These are phyloP conservation scores for Penicillium silybi DNA, from an alignment of 495 filamentous ascomycete species.

Conservation along the genomic window DNA sequence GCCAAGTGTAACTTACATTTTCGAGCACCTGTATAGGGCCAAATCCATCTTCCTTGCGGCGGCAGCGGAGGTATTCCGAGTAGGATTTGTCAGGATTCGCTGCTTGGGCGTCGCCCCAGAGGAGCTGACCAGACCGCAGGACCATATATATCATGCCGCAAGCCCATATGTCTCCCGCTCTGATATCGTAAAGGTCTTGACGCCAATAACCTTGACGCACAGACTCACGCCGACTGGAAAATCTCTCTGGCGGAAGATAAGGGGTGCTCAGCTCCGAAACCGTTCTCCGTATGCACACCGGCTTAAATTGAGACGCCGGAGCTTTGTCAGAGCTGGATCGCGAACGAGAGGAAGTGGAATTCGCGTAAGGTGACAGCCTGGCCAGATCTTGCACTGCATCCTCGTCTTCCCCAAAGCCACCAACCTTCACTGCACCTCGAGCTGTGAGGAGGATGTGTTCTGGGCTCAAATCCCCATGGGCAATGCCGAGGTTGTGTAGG, in stretches of 20 bases:
- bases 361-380: not conserved
- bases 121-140: constrained; percentile 9
- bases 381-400: constrained; percentile 5
- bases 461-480: constrained; percentile 58
- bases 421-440: constrained; percentile 1
- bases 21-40: not conserved
- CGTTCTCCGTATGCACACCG: not conserved
- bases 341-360: not conserved
- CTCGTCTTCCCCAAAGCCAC: constrained; percentile 10
- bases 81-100: not conserved
- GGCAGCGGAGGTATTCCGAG: not conserved
- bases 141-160: constrained; percentile 18
- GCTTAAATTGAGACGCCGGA: not conserved
- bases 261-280: constrained; percentile 5
- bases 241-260: constrained; percentile 14
- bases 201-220: not conserved
- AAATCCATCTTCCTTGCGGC: not conserved
- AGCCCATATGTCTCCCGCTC: constrained; percentile 21
- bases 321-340: not conserved
- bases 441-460: constrained; percentile 54
- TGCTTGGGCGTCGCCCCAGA: constrained; percentile 8
- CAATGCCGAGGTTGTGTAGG: constrained; percentile 45
- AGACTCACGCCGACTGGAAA: not conserved
- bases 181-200: not conserved
- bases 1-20: not conserved